Evolutionary conservation across 2,329 filamentous ascomycete genomes (phyloP), one percentile per base, ranked within the genome.

Genomic region (Sarocladiaceae sp.): DNA sequence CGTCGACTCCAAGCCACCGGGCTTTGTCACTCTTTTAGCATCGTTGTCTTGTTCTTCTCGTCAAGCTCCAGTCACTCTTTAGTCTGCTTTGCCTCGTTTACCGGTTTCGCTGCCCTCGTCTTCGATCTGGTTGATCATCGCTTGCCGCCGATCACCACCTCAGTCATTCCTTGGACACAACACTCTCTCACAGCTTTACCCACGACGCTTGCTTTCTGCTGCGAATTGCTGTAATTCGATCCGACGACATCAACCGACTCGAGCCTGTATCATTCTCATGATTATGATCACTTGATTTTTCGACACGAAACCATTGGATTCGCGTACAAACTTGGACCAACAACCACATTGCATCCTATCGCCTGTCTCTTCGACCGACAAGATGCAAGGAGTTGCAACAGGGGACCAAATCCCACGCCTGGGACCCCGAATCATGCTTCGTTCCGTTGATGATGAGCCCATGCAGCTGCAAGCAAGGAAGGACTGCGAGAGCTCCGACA

Each of bases 401-500:
- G 37, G 24, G 19, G n/a, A 21, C 13, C 37, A 27, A 24, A 23
- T 41, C 11, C 37, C 29, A 16, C 37, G 37, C n/a, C 20, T 41
- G 24, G 37, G 37, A 6, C 37, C 37, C 13, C 10, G 37, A 15
- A 41, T 41, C 23, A 41, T 41, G 37, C 7, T 41, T 15, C 37
- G 37, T 5, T 19, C 33, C 21, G 33, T 35, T 13, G 37, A 39
- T 39, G 34, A 29, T 9, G 23, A 6, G 37, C 23, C 23, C 4
- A 15, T 16, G n/a, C 6, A 16, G 23, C 37, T 41, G n/a, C n/a
- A 27, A 24, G 50, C 55, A 3, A 46, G 19, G 10, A 39, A 44
- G 19, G 41, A 50, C 12, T 59, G 56, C 48, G 45, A 51, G 33
- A 45, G 46, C 6, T 47, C 48, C 3, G 33, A 46, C 1, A 42